Conservation (phyloP, 768 basidiomycete species). For the Gymnopilus junonius region DNA sequence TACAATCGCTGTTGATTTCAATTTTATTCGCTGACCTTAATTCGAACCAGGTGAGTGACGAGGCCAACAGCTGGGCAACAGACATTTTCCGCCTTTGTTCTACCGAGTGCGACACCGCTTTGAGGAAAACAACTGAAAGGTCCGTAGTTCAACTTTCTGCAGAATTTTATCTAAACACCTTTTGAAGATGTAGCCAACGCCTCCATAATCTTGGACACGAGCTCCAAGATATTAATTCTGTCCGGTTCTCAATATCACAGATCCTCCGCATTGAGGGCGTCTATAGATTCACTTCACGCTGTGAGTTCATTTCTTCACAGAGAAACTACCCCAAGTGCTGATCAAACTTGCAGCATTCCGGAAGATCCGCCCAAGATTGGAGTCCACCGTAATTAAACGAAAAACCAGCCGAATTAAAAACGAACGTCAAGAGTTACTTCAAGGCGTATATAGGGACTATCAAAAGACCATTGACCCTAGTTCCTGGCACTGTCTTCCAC, state of each 20-base stretch:
- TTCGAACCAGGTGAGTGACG: conserved; percentile 11
- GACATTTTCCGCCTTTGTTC: conserved; percentile 17
- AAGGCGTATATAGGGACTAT: conserved; percentile 21
- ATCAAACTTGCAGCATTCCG: conserved; percentile 19
- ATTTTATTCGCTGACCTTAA: background rate
- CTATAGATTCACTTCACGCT: conserved; percentile 12
- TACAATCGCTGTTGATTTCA: background rate
- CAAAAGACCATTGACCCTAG: conserved; percentile 18
- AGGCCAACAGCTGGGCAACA: conserved; percentile 24
- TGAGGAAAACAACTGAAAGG: conserved; percentile 2
- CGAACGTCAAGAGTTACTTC: conserved; percentile 19
- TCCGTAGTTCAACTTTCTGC: background rate
- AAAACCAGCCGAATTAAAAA: conserved; percentile 15
- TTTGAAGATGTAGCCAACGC: conserved; percentile 21
- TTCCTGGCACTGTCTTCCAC: conserved; percentile 24
- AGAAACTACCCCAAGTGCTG: background rate
- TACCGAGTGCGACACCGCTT: conserved; percentile 12
- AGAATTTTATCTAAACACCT: background rate
- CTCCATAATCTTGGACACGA: conserved; percentile 22
- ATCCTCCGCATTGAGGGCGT: conserved; percentile 13
- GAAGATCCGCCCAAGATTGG: conserved; percentile 18
- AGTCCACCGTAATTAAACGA: conserved; percentile 10
- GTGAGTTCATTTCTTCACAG: conserved; percentile 6
- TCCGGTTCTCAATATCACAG: conserved; percentile 15
- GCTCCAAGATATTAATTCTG: conserved; percentile 14